Conservation (phyloP, 805 yeast genomes). For the Ogataea pilisensis region DNA sequence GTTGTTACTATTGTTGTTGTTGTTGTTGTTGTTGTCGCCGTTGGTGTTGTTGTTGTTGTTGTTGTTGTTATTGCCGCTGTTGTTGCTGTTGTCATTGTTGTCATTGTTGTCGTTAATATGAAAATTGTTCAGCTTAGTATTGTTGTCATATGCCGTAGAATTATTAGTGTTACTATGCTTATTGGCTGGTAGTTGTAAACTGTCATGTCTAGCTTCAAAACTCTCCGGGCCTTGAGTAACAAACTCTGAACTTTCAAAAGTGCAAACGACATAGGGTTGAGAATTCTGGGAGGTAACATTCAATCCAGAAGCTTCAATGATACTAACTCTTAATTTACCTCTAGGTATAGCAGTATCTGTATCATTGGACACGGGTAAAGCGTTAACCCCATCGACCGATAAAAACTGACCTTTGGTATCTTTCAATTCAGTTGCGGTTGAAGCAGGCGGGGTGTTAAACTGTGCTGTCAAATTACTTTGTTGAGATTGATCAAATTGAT, state of each 20-base stretch:
- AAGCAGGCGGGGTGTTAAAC: conserved; percentile 12
- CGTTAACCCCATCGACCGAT: conserved; percentile 10
- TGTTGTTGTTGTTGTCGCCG: conserved; percentile 2
- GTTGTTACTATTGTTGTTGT: not conserved
- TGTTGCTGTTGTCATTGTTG: conserved; percentile 3
- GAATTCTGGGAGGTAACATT: conserved; percentile 49
- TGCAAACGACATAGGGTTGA: conserved; percentile 86
- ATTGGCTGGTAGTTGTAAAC: not conserved
- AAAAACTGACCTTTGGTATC: conserved; percentile 15
- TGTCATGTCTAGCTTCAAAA: conserved; percentile 20
- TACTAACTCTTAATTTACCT: conserved; percentile 79
- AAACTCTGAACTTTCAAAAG: conserved; percentile 87
- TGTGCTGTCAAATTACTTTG: conserved; percentile 23
- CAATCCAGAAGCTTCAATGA: conserved; percentile 74
- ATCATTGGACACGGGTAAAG: conserved; percentile 17
- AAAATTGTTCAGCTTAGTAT: no score
- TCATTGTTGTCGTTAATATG: not conserved
- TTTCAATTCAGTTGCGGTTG: not conserved
- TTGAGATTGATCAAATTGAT: conserved; percentile 28
- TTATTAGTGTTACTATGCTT: not conserved
- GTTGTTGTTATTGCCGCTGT: not conserved
- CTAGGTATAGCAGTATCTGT: conserved; percentile 46
- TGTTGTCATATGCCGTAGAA: no score
- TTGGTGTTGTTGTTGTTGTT: conserved; percentile 3
- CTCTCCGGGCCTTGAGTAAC: conserved; percentile 77